Base-by-base conservation (phyloP, 208 protist genomes). In the Trypanosoma lewisi region DNA sequence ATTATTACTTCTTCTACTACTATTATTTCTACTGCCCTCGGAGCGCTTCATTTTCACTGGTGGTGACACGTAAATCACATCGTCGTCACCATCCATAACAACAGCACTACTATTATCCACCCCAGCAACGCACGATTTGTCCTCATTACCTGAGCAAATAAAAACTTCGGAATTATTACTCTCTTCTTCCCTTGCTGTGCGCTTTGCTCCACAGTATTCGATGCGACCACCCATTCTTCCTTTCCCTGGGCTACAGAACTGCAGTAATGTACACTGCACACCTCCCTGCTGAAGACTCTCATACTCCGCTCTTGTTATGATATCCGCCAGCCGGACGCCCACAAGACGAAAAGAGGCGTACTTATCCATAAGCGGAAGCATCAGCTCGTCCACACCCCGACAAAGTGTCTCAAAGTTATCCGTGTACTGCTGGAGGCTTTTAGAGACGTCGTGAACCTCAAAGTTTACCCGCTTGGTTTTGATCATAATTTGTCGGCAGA, bases 401-500 rank as follows among this genome's bases (percentile, higher is more conserved):
- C 60, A 64, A 11, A 95, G 74, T 25, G 74, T 65, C n/a, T 69
- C 75, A 11, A 74, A 17, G 34, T 80, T 56, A 51, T 90, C 80
- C 1, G 81, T 83, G 49, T 77, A 69, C 39, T 41, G 39, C 23
- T 34, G 2, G n/a, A 92, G 23, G 2, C 56, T 74, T 59, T 85
- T 78, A 52, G 70, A 85, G 68, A 82, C 79, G 63, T 95, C 82
- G 39, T 83, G 75, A 25, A 90, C 75, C 12, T 78, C 79, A 61
- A 91, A 95, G 27, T 41, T 82, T 54, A 45, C 63, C 59, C 77
- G 67, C 69, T 92, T 92, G 37, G 91, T 66, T 68, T 90, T 93
- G 12, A 95, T 63, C 36, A 87, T 82, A 19, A 95, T 62, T 47
- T 91, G 84, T 21, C 70, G 59, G 9, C 67, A 74, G n/a, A 90